A percentile compares a stretch with the other conserved stretches of the same genome.
Evolutionary conservation across 2,329 filamentous ascomycete species (phyloP).

Genomic region (Plenodomus lindquistii): DNA sequence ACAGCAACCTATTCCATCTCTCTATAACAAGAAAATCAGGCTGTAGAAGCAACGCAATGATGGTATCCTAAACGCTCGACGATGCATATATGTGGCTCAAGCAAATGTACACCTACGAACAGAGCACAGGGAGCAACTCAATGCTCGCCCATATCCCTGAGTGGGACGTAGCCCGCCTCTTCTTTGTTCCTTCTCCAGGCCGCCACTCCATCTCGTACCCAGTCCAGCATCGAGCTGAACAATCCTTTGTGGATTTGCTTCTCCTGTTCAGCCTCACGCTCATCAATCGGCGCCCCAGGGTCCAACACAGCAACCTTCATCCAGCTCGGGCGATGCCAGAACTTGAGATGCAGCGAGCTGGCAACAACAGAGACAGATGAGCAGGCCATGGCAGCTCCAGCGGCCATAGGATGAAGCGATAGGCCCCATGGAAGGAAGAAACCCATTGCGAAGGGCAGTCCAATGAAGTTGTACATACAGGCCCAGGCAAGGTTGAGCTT

Average conservation of each 20-base stretch:
- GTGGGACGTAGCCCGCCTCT: conserved; percentile 51
- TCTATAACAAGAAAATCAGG: conserved; percentile 1
- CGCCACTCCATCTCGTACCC: conserved; percentile 33
- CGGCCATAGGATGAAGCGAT: conserved; percentile 90
- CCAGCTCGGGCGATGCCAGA: conserved; percentile 84
- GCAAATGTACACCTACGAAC: neutral
- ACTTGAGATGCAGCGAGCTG: conserved; percentile 80
- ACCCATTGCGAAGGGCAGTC: conserved; percentile 95
- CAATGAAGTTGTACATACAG: conserved; percentile 88
- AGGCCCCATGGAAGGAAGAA: conserved; percentile 88
- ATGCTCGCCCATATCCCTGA: conserved; percentile 48
- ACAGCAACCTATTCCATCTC: conserved; percentile 5
- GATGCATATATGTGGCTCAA: neutral
- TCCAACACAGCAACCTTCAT: conserved; percentile 74
- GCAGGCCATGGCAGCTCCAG: conserved; percentile 89
- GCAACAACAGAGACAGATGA: conserved; percentile 89
- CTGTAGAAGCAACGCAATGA: conserved; percentile 1
- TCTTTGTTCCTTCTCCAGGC: conserved; percentile 45
- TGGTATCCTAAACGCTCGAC: conserved; percentile 17
- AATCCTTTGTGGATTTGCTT: conserved; percentile 24
- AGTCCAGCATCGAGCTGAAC: conserved; percentile 27
- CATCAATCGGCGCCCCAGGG: conserved; percentile 35
- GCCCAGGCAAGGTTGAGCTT: conserved; percentile 93
- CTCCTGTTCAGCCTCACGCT: conserved; percentile 33
- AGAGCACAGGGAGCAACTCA: neutral